A percentile compares a stretch with the other conserved stretches of the same genome.
Evolutionary conservation across 2,329 filamentous ascomycete genomes (phyloP).

Genomic region (Chalara sp.): DNA sequence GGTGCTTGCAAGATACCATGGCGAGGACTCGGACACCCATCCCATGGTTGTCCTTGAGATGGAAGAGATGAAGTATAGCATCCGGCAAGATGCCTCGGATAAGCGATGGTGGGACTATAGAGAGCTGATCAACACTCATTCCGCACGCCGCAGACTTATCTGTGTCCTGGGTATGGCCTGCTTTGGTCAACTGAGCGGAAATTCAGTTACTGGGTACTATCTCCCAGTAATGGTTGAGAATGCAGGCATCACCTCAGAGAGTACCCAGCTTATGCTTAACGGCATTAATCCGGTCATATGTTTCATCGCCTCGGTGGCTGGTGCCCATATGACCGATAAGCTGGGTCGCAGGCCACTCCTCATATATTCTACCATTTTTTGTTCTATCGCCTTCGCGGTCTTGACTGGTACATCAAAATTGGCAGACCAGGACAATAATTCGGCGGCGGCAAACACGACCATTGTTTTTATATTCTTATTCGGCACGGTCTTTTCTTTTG

Average conservation of each 20-base stretch:
- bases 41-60: background rate
- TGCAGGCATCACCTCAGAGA: conserved; percentile 34
- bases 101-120: conserved; percentile 54
- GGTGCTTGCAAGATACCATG: conserved; percentile 38
- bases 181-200: conserved; percentile 6
- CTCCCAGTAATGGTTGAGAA: conserved; percentile 35
- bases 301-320: conserved; percentile 30
- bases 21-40: conserved; percentile 36
- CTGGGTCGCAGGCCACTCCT: conserved; percentile 33
- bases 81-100: conserved; percentile 38
- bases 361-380: conserved; percentile 39
- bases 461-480: conserved; percentile 35
- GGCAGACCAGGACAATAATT: conserved; percentile 9
- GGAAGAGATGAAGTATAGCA: conserved; percentile 45
- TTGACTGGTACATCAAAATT: conserved; percentile 42
- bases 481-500: conserved; percentile 31
- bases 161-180: background rate
- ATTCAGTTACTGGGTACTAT: conserved; percentile 32
- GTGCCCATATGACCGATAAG: conserved; percentile 16
- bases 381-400: conserved; percentile 40
- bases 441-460: conserved; percentile 34
- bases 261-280: background rate
- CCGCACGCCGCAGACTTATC: background rate
- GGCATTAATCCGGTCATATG: conserved; percentile 15
- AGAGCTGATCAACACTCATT: conserved; percentile 22